phyloP scores from a whole-genome alignment of 306 rosid genomes.

The Ceratonia siliqua region DNA sequence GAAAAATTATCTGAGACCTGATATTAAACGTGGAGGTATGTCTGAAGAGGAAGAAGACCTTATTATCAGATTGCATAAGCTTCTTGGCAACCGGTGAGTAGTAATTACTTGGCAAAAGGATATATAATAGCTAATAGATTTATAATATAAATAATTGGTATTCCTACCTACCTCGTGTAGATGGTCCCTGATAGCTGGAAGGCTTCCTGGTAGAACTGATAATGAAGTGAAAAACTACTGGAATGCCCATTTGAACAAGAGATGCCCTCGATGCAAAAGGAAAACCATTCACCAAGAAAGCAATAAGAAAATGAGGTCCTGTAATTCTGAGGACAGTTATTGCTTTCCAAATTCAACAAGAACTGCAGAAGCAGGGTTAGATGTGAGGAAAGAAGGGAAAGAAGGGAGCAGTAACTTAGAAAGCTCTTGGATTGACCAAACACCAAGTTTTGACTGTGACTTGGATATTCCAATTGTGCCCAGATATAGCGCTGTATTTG shows the following conservation, averaged over 20 bases:
- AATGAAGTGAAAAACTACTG: background rate
- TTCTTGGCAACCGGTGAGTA: slow-evolving; percentile 65
- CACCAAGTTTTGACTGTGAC: background rate
- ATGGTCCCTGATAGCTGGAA: slow-evolving; percentile 68
- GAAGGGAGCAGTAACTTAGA: background rate
- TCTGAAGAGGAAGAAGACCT: slow-evolving; percentile 71
- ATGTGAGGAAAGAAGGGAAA: background rate
- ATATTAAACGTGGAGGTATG: slow-evolving; percentile 68
- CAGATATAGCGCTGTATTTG: background rate
- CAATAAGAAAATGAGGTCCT: background rate
- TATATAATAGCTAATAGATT: too few relatives aligned
- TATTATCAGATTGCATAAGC: slow-evolving; percentile 71
- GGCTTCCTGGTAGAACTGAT: slow-evolving; percentile 43
- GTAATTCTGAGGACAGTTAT: background rate
- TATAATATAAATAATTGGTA: too few relatives aligned
- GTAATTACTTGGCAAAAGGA: background rate
- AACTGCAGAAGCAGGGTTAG: background rate
- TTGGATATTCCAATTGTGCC: background rate
- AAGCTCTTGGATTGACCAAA: background rate
- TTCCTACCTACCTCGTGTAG: slow-evolving; percentile 23
- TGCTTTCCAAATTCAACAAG: background rate
- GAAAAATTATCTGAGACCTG: slow-evolving; percentile 71
- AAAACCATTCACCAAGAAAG: background rate
- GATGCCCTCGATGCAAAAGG: background rate
- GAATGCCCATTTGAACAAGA: background rate